These are phyloP conservation scores for Hypoxylon sp. DNA, from an alignment of 2,329 filamentous ascomycete species.

Conservation along the genomic window DNA sequence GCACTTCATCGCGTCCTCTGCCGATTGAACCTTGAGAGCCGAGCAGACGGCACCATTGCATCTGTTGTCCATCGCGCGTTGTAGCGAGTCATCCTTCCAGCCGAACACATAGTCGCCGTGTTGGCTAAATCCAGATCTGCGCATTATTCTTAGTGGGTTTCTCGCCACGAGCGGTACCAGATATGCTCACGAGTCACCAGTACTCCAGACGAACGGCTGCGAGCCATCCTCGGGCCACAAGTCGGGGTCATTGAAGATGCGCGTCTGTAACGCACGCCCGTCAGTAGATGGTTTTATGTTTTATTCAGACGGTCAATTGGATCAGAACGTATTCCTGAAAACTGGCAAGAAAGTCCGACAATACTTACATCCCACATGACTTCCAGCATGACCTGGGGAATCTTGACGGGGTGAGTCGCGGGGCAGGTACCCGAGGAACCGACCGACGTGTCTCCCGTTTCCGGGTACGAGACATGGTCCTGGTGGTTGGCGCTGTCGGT, in stretches of 20 bases:
- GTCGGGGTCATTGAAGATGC: constrained; percentile 42
- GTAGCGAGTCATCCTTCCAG: constrained; percentile 55
- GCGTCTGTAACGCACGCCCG: constrained; percentile 25
- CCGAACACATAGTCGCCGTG: constrained; percentile 57
- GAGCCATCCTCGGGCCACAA: constrained; percentile 46
- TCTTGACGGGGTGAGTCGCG: constrained; percentile 61
- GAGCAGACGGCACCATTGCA: constrained; percentile 49
- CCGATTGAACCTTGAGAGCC: constrained; percentile 37
- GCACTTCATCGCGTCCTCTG: constrained; percentile 14
- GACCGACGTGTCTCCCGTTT: constrained; percentile 40
- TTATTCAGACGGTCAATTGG: background rate
- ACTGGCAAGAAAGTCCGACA: background rate
- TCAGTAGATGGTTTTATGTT: constrained; percentile 5
- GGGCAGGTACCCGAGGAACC: constrained; percentile 59
- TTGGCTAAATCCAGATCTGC: constrained; percentile 40
- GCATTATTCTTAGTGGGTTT: constrained; percentile 5
- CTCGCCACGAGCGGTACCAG: background rate
- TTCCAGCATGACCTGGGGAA: constrained; percentile 71
- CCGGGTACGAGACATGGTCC: constrained; percentile 64
- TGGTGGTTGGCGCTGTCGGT: constrained; percentile 60
- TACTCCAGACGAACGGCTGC: constrained; percentile 49
- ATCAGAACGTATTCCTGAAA: background rate
- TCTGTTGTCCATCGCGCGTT: constrained; percentile 55
- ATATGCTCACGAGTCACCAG: constrained; percentile 39
- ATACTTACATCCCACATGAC: constrained; percentile 61